A percentile compares a stretch with the other conserved stretches of the same genome.
Evolutionary conservation across 257 asterid species (phyloP).

Genomic region (Nicotiana noctiflora): DNA sequence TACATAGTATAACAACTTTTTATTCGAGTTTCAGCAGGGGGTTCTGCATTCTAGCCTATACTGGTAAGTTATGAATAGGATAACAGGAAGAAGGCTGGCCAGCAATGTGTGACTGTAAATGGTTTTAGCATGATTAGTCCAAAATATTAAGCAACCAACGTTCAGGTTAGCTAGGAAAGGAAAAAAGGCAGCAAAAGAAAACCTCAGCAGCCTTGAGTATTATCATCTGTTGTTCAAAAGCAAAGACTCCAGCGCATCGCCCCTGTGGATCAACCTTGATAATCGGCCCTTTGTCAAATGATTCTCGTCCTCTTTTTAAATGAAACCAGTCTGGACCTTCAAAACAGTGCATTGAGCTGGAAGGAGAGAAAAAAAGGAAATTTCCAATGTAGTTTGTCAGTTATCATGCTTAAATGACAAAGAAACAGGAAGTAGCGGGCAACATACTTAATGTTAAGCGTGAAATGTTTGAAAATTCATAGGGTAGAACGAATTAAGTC

Average conservation of each 20-base stretch:
- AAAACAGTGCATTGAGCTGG: constrained; percentile 97
- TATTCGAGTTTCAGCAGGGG: not conserved
- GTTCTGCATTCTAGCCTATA: not conserved
- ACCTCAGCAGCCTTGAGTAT: constrained; percentile 98
- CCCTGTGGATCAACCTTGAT: constrained; percentile 93
- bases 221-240: constrained; percentile 79
- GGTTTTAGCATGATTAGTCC: not conserved
- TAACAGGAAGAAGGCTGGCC: not conserved
- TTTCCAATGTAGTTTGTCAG: not conserved
- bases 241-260: constrained; percentile 86
- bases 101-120: not conserved
- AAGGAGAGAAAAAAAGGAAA: constrained; percentile 17
- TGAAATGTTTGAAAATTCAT: not conserved
- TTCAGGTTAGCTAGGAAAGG: not conserved
- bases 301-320: constrained; percentile 85
- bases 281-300: constrained; percentile 72
- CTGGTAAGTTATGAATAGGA: not conserved
- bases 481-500: not conserved
- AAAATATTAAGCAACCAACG: not conserved
- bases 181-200: constrained; percentile 12
- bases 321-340: constrained; percentile 96
- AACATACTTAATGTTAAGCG: not conserved
- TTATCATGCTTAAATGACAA: not conserved
- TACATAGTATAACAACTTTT: not conserved
- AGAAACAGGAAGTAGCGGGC: not conserved